Evolutionary conservation across 345 rosid species (phyloP).

Genomic region (Eucalyptus curtisii): DNA sequence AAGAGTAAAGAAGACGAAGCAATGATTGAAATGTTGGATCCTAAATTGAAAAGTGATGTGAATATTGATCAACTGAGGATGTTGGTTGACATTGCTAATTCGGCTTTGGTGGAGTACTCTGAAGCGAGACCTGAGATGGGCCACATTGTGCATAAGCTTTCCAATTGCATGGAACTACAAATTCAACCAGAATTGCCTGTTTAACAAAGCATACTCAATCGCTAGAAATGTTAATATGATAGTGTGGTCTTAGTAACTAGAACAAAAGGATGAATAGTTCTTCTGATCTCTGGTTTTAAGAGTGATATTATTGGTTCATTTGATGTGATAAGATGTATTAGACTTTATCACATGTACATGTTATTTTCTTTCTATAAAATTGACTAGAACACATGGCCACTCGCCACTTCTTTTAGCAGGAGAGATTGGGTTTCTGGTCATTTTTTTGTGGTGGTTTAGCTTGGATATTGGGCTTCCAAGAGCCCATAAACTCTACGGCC

Average conservation of each 20-base stretch:
- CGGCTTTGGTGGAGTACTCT: conserved; percentile 7
- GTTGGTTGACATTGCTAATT: conserved; percentile 13
- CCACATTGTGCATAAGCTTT: conserved; percentile 4
- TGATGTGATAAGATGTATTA: neutral
- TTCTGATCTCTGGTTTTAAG: neutral
- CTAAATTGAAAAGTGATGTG: conserved; percentile 17
- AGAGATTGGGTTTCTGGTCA: neutral
- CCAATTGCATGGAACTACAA: conserved; percentile 1
- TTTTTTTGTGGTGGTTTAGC: neutral
- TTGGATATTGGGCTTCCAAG: neutral
- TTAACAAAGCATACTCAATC: neutral
- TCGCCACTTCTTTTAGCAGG: neutral
- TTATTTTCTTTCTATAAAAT: neutral
- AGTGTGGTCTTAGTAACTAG: neutral
- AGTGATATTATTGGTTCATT: neutral
- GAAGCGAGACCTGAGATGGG: conserved; percentile 28
- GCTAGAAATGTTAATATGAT: too few species aligned
- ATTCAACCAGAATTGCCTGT: conserved; percentile 1
- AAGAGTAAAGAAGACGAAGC: neutral
- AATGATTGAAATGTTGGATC: conserved; percentile 16
- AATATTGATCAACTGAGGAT: conserved; percentile 12
- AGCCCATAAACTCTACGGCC: neutral
- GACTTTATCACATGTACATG: neutral
- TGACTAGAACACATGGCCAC: neutral
- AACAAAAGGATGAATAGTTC: neutral